Evolutionary conservation across 257 asterid species (phyloP), one percentile per base, ranked within the genome.

Genomic region (Nicotiana tomentosiformis): DNA sequence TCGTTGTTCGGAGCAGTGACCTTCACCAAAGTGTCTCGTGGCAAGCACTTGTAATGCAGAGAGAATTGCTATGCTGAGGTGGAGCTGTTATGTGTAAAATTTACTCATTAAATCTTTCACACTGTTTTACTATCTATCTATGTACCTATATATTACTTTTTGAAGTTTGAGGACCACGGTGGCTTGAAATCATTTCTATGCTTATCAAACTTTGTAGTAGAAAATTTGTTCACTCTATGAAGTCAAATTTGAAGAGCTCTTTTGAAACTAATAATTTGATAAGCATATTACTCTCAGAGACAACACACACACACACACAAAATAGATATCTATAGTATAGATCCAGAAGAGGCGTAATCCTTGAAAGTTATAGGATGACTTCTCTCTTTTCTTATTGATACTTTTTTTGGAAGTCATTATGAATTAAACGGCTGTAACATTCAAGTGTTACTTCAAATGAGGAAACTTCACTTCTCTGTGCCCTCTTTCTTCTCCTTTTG

Each of bases 111-210:
- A 23, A 72, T 72, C 30, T 23, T 72, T 72, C 23, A 20, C 37
- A 23, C 35, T n/a, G 3, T 39, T 23, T 12, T 49, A 23, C 23
- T 14, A 49, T 23, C 20, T 72, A 14, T 70, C 23, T 72, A 46
- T 37, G 77, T 72, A 14, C 16, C 62, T 23, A 51, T 15, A 23
- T 3, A 76, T 4, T 76, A 51, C 20, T 26, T 76, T 76, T 29
- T 51, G 23, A 7, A 51, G 64, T 23, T 61, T 51, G 43, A 74
- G 62, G 43, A 49, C 64, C 46, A 7, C 2, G 51, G 64, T 74
- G 80, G 80, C 64, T 74, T 26, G 64, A 49, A 74, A 74, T n/a
- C 80, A 49, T 46, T 26, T 74, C 23, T 74, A 46, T 74, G 62
- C 61, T 46, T 49, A 74, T 72, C 79, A 49, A 49, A 33, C 80